Base-by-base conservation (phyloP, 306 rosid species). In the Hippophae rhamnoides region DNA sequence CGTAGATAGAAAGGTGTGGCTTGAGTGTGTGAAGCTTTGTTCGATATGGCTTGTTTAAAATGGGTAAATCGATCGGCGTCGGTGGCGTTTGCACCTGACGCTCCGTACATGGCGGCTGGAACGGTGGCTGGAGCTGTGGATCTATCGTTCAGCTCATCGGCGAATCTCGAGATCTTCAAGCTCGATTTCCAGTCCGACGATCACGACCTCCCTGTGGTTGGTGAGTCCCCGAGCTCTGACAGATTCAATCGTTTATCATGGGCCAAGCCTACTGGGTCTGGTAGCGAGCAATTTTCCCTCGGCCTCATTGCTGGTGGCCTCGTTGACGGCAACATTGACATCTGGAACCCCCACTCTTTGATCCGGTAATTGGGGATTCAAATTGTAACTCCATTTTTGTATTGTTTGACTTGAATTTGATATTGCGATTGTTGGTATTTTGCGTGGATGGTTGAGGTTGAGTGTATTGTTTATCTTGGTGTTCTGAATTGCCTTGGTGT, bases 41-140 rank as follows among this genome's bases (percentile, higher is more conserved):
- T 7, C 5, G 57, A 52, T 43, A 93, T 93, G 99, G 95, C 97
- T 77, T 82, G 82, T 56, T 76, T 93, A 74, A 93, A 93, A 72
- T 84, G 89, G 70, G 95, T 89, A 48, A 86, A 72, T 73, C 82
- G 99, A 58, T 86, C 97, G 85, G 97, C 99, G 72, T 82, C 85
- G 27, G 94, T 83, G 77, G 97, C 99, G 65, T 62, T 93, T 44
- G 89, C 97, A 49, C 97, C 99, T 64, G 99, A 93, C 52, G 94
- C 85, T 52, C 99, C 97, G 44, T 93, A 80, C 82, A 56, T 93
- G 78, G 97, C 94, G 41, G 86, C 97, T 10, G 99, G 99, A 9
- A 93, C 99, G 50, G 88, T 93, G 99, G 99, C 99, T 9, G 99
- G 99, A 3, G 99, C 99, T 7, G 99, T 93, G 77, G 99, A 93